Percentiles rank a stretch among this genome's conserved stretches.
phyloP scores from a whole-genome alignment of 2,329 filamentous ascomycete species.

The Zymoseptoria ardabiliae region DNA sequence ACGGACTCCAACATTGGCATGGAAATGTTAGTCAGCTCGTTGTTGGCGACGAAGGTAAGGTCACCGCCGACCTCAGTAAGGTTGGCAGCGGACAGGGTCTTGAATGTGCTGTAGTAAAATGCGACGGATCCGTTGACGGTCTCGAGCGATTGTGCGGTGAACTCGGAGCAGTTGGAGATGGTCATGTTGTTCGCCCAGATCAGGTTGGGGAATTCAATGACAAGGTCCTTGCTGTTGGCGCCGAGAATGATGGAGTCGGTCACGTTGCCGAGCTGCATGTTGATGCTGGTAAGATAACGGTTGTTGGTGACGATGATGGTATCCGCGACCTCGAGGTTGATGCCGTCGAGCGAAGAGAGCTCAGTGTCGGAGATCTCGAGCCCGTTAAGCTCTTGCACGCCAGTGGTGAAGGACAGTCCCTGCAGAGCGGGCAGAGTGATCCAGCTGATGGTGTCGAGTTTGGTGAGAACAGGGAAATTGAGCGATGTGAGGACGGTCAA shows the following conservation, averaged over 20 bases:
- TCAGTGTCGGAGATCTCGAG: constrained; percentile 81
- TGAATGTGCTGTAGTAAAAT: constrained; percentile 73
- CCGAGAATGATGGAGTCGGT: constrained; percentile 63
- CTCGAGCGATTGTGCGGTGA: constrained; percentile 66
- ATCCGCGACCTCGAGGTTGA: constrained; percentile 67
- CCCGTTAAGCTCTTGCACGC: constrained; percentile 59
- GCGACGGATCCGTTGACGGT: constrained; percentile 71
- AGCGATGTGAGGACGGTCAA: constrained; percentile 63
- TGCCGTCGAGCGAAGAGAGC: constrained; percentile 68
- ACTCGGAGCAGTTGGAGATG: constrained; percentile 68
- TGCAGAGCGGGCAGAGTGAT: constrained; percentile 61
- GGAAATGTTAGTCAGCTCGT: constrained; percentile 61
- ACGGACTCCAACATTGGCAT: constrained; percentile 62
- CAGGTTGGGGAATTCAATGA: constrained; percentile 70
- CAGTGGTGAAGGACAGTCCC: constrained; percentile 51
- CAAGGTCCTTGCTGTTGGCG: constrained; percentile 69
- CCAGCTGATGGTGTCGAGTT: constrained; percentile 63
- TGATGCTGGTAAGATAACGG: constrained; percentile 65
- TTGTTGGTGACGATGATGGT: constrained; percentile 87
- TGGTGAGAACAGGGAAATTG: constrained; percentile 56
- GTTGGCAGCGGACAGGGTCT: constrained; percentile 57
- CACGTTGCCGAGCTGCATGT: constrained; percentile 71
- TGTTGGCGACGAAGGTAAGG: constrained; percentile 52
- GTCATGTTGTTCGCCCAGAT: constrained; percentile 72
- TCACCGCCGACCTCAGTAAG: constrained; percentile 58